phyloP scores from a whole-genome alignment of 805 yeast genomes.

The Myxozyma nipponensis region DNA sequence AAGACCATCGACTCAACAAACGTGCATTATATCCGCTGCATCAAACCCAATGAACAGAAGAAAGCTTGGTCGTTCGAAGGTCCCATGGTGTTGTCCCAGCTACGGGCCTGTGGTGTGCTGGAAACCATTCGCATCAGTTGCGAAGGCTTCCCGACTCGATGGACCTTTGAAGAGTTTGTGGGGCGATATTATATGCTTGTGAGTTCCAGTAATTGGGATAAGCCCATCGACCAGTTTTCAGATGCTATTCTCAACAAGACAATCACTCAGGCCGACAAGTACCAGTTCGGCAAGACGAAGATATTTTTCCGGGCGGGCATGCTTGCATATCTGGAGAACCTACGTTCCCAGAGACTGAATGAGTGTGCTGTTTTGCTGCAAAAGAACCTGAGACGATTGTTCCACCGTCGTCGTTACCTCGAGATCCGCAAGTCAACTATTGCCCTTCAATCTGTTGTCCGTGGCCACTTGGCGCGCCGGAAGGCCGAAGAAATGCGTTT shows the following conservation, averaged over 20 bases:
- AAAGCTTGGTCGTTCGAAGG: conserved; percentile 96
- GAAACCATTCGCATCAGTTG: conserved; percentile 95
- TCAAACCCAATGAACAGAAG: conserved; percentile 91
- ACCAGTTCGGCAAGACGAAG: conserved; percentile 88
- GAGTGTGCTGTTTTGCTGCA: conserved; percentile 81
- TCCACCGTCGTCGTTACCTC: conserved; percentile 59
- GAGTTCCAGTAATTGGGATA: conserved; percentile 64
- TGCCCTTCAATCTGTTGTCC: conserved; percentile 55
- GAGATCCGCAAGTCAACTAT: conserved; percentile 53
- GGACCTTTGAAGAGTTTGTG: conserved; percentile 92
- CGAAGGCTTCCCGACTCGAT: conserved; percentile 96
- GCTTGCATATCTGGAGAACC: conserved; percentile 83
- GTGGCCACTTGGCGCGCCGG: conserved; percentile 60
- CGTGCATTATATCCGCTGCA: conserved; percentile 95
- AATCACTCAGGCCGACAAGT: conserved; percentile 61
- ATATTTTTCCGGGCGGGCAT: conserved; percentile 96
- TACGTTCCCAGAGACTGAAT: conserved; percentile 73
- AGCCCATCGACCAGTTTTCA: conserved; percentile 58
- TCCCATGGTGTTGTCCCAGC: conserved; percentile 88
- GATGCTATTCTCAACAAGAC: conserved; percentile 60
- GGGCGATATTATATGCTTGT: conserved; percentile 81
- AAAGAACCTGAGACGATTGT: conserved; percentile 66
- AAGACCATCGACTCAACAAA: conserved; percentile 87
- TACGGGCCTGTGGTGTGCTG: conserved; percentile 97
- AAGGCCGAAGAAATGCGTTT: conserved; percentile 50